Conservation (phyloP, 495 filamentous ascomycete species). For the Poronia punctata region DNA sequence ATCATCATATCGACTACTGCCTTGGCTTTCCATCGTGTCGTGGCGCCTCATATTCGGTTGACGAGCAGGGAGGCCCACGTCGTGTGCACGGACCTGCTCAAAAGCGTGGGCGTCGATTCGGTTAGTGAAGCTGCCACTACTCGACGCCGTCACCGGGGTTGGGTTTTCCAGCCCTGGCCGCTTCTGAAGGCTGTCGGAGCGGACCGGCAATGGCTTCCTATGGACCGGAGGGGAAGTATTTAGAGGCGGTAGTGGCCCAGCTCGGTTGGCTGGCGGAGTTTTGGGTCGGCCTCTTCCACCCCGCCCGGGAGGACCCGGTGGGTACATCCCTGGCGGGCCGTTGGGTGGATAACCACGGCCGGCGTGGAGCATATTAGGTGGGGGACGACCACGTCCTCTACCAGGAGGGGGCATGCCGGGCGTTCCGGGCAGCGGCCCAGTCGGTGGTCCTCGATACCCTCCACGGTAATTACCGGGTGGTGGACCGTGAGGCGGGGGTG, state of each 20-base stretch:
- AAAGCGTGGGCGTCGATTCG: constrained; percentile 60
- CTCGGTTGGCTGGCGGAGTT: constrained; percentile 18
- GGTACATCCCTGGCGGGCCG: constrained; percentile 20
- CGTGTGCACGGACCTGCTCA: constrained; percentile 35
- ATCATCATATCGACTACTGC: constrained; percentile 41
- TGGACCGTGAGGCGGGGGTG: constrained; percentile 17
- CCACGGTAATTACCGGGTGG: constrained; percentile 14
- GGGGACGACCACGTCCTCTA: constrained; percentile 30
- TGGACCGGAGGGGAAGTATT: constrained; percentile 32
- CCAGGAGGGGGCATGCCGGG: constrained; percentile 22
- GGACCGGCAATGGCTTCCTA: constrained; percentile 57
- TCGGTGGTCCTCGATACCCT: constrained; percentile 21
- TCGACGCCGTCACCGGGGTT: constrained; percentile 31
- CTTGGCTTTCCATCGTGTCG: constrained; percentile 30
- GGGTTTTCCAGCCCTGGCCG: constrained; percentile 18
- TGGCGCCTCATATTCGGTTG: constrained; percentile 18
- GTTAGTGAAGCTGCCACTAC: constrained; percentile 56
- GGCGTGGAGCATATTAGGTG: constrained; percentile 20
- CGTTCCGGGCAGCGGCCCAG: constrained; percentile 11
- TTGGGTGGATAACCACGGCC: constrained; percentile 18
- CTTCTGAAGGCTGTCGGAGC: constrained; percentile 33
- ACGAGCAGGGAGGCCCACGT: constrained; percentile 9
- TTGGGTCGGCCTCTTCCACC: constrained; percentile 11
- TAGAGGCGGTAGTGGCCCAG: constrained; percentile 19
- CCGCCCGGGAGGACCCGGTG: constrained; percentile 12